phyloP scores from a whole-genome alignment of 495 filamentous ascomycete genomes.

The Trichoderma orchidacearum region DNA sequence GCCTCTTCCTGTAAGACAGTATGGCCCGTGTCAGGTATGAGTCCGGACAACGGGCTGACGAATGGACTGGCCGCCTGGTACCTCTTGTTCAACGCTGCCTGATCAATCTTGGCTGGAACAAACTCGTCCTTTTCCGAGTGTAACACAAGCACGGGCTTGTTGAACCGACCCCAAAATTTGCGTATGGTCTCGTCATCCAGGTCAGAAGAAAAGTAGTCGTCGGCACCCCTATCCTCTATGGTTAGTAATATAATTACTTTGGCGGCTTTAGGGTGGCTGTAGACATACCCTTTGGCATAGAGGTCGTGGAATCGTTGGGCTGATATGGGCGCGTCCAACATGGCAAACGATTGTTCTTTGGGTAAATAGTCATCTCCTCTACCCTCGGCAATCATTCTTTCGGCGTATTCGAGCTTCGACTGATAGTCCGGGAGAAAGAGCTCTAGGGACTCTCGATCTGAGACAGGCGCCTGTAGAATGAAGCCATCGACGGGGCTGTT shows the following conservation, averaged over 20 bases:
- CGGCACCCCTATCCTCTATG: conserved; percentile 46
- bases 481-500: conserved; percentile 55
- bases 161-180: conserved; percentile 47
- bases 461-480: conserved; percentile 71
- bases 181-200: conserved; percentile 43
- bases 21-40: conserved; percentile 29
- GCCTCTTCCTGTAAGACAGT: conserved; percentile 20
- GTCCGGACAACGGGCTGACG: conserved; percentile 22
- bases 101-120: conserved; percentile 49
- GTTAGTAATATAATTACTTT: too few species aligned
- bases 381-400: conserved; percentile 36
- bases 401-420: conserved; percentile 36
- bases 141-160: conserved; percentile 47
- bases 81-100: conserved; percentile 41
- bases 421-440: conserved; percentile 31
- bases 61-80: conserved; percentile 36
- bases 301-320: conserved; percentile 59
- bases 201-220: conserved; percentile 85
- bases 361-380: conserved; percentile 45
- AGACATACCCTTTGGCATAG: conserved; percentile 35
- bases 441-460: conserved; percentile 57
- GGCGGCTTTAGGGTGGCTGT: background rate
- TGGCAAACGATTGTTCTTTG: conserved; percentile 27
- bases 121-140: conserved; percentile 63
- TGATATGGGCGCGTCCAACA: conserved; percentile 44